Percentiles rank a stretch among this genome's conserved stretches.
Evolutionary conservation across 257 asterid genomes (phyloP).

Genomic region (Fraxinus pennsylvanica): DNA sequence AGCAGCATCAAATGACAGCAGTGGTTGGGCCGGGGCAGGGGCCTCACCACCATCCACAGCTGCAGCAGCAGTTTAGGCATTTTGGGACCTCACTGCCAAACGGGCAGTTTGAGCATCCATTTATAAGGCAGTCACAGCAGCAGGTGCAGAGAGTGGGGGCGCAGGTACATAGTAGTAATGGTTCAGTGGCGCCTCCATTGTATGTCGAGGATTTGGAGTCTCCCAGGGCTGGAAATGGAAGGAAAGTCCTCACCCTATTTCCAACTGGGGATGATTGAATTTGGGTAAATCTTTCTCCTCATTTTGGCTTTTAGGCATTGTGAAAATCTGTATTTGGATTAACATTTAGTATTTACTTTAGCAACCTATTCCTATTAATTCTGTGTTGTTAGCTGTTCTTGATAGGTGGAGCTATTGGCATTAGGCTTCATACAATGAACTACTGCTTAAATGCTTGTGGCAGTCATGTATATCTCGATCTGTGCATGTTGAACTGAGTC

Average conservation of each 20-base stretch:
- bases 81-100: slow-evolving; percentile 30
- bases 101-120: slow-evolving; percentile 36
- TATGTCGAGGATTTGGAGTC: slow-evolving; percentile 42
- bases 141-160: slow-evolving; percentile 27
- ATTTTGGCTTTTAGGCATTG: slow-evolving; percentile 9
- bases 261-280: slow-evolving; percentile 38
- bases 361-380: slow-evolving; percentile 14
- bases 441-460: slow-evolving; percentile 17
- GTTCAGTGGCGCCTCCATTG: slow-evolving; percentile 18
- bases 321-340: slow-evolving; percentile 33
- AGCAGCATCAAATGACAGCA: slow-evolving; percentile 28
- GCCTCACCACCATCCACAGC: slow-evolving; percentile 20
- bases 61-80: slow-evolving; percentile 36
- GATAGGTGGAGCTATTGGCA: slow-evolving; percentile 28
- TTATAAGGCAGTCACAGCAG: slow-evolving; percentile 36
- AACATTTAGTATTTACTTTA: slow-evolving; percentile 25
- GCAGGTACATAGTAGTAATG: slow-evolving; percentile 8
- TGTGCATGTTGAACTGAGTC: slow-evolving; percentile 15
- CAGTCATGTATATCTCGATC: slow-evolving; percentile 25
- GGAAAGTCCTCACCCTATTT: slow-evolving; percentile 40
- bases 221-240: slow-evolving; percentile 26
- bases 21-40: slow-evolving; percentile 19
- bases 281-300: slow-evolving; percentile 6
- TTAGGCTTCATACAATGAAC: slow-evolving; percentile 11
- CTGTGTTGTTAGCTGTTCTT: slow-evolving; percentile 36